These are phyloP conservation scores for Triticum urartu DNA, from an alignment of 176 grass and related monocot genomes.

Conservation along the genomic window DNA sequence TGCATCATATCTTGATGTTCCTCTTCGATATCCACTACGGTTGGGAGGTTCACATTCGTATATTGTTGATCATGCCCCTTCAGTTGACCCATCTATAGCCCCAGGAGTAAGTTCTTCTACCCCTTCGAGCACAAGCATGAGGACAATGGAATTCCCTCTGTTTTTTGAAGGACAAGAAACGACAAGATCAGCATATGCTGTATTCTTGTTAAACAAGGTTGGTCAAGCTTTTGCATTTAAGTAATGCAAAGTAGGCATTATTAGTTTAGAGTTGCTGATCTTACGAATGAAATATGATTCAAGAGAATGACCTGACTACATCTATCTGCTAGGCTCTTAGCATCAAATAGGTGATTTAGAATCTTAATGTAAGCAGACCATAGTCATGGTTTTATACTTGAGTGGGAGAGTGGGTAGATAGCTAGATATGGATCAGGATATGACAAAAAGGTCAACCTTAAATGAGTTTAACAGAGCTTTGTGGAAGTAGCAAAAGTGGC, in stretches of 20 bases:
- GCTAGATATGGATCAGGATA: not conserved
- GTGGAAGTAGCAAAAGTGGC: not conserved
- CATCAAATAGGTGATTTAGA: not conserved
- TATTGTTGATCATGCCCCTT: conserved; percentile 75
- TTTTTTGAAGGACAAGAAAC: conserved; percentile 89
- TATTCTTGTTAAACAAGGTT: conserved; percentile 99
- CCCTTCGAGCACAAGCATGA: conserved; percentile 27
- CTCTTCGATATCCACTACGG: conserved; percentile 81
- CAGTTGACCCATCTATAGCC: conserved; percentile 51
- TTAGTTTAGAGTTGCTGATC: not conserved
- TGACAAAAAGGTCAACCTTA: not conserved
- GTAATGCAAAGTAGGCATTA: not conserved
- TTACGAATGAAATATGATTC: not conserved
- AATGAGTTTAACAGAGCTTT: not conserved
- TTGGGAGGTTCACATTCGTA: conserved; percentile 78
- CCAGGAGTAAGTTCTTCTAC: conserved; percentile 42
- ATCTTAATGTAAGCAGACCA: not conserved
- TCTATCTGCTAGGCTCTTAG: not conserved
- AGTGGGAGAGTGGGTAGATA: not conserved
- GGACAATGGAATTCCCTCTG: conserved; percentile 77
- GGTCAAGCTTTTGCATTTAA: not conserved
- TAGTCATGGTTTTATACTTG: not conserved
- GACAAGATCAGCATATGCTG: conserved; percentile 87
- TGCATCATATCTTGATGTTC: conserved; percentile 76
- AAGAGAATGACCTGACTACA: not conserved